These are phyloP conservation scores for Spathaspora sp. DNA, from an alignment of 805 yeast species.

Conservation along the genomic window DNA sequence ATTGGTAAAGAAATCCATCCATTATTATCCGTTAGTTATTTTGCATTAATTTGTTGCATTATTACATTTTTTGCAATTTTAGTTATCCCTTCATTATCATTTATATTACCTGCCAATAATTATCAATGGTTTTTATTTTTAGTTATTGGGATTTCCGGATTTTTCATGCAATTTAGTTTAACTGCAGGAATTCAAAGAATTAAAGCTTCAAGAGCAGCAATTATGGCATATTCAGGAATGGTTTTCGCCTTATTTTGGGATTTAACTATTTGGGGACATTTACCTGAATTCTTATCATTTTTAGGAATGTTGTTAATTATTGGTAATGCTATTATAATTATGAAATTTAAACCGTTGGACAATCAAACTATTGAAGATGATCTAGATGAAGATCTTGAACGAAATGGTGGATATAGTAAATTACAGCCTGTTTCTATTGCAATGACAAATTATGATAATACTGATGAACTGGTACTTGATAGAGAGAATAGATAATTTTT, in stretches of 20 bases:
- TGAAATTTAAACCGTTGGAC: constrained; percentile 14
- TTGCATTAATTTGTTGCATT: constrained; percentile 58
- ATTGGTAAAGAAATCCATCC: constrained; percentile 83
- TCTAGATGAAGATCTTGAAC: constrained; percentile 6
- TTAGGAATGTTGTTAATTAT: constrained; percentile 69
- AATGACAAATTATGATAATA: constrained; percentile 25
- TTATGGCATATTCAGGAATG: constrained; percentile 74
- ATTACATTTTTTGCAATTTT: constrained; percentile 52
- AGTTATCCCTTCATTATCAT: constrained; percentile 53
- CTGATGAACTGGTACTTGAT: constrained; percentile 14
- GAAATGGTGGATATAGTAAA: constrained; percentile 8
- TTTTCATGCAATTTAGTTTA: constrained; percentile 71
- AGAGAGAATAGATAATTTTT: not conserved
- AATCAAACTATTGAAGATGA: constrained; percentile 3
- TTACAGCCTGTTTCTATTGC: constrained; percentile 17
- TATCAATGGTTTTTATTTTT: constrained; percentile 65
- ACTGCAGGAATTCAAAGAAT: constrained; percentile 85
- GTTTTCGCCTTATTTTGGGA: constrained; percentile 80
- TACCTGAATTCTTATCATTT: constrained; percentile 66
- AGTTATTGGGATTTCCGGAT: constrained; percentile 72
- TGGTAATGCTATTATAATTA: constrained; percentile 58
- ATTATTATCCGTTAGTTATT: constrained; percentile 71
- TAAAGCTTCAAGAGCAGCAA: constrained; percentile 68
- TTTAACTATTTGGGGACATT: constrained; percentile 62
- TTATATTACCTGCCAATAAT: constrained; percentile 56